A percentile compares a stretch with the other conserved stretches of the same genome.
These are phyloP conservation scores for Tolypocladium guangdongense DNA, from an alignment of 2,329 filamentous ascomycete genomes.

Conservation along the genomic window DNA sequence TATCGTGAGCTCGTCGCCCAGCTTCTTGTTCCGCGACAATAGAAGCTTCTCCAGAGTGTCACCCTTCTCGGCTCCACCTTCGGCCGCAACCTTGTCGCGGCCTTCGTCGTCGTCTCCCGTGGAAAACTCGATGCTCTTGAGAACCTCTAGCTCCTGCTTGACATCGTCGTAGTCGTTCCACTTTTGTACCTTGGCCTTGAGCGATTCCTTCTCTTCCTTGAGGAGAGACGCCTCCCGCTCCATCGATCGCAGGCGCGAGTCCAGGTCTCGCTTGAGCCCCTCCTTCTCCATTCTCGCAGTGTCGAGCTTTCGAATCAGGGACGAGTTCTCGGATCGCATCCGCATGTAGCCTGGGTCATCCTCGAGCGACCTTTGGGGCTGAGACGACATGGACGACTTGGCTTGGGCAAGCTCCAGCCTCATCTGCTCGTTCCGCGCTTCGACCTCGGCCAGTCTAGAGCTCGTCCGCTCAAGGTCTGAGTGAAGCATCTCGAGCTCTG, in stretches of 20 bases:
- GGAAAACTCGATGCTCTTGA: conserved; percentile 96
- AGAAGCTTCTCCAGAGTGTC: conserved; percentile 87
- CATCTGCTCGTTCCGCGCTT: conserved; percentile 89
- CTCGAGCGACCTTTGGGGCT: conserved; percentile 55
- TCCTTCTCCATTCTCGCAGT: conserved; percentile 75
- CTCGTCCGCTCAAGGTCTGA: conserved; percentile 87
- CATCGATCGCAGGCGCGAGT: conserved; percentile 63
- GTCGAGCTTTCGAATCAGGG: conserved; percentile 80
- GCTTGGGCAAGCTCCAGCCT: conserved; percentile 83
- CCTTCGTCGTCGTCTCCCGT: conserved; percentile 74
- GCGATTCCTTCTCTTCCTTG: conserved; percentile 67
- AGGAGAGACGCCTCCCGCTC: conserved; percentile 69
- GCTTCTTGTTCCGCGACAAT: conserved; percentile 88
- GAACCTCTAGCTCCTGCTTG: conserved; percentile 88
- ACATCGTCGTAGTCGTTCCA: conserved; percentile 94
- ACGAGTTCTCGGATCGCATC: conserved; percentile 85
- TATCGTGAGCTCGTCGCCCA: conserved; percentile 86
- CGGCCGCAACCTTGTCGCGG: conserved; percentile 25
- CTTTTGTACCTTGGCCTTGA: conserved; percentile 74
- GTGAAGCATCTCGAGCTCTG: conserved; percentile 87
- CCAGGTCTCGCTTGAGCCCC: conserved; percentile 62
- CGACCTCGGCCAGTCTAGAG: conserved; percentile 75
- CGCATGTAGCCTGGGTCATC: conserved; percentile 86
- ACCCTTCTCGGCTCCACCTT: conserved; percentile 34
- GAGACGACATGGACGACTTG: conserved; percentile 54